These are phyloP conservation scores for Rhododendron vialii DNA, from an alignment of 148 eudicot genomes.

Conservation along the genomic window DNA sequence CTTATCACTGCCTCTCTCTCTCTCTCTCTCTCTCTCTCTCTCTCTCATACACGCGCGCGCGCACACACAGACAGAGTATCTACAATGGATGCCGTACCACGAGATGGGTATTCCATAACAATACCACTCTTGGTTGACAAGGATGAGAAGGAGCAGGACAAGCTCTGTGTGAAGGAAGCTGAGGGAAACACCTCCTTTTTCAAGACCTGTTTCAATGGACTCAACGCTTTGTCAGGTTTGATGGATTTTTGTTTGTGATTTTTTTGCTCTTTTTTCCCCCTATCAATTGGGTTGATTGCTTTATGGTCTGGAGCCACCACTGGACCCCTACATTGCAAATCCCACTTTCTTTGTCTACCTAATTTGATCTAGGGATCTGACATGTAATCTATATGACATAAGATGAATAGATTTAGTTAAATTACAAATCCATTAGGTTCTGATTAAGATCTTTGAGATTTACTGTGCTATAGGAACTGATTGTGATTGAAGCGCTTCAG, in stretches of 20 bases:
- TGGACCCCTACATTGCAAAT: not conserved
- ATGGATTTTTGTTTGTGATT: not conserved
- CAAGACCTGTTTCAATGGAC: constrained; percentile 27
- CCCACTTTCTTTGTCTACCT: too few relatives aligned
- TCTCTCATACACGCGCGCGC: not conserved
- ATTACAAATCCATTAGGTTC: not conserved
- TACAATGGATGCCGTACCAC: constrained; percentile 9
- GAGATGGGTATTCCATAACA: not conserved
- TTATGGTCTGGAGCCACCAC: not conserved
- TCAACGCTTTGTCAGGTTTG: constrained; percentile 30
- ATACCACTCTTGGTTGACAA: constrained; percentile 14
- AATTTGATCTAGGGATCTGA: not conserved
- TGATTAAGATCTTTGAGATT: not conserved
- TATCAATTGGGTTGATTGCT: not conserved
- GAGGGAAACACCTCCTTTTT: constrained; percentile 18
- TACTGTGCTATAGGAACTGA: not conserved
- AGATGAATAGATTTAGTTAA: not conserved
- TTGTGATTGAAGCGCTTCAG: not conserved
- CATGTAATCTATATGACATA: not conserved
- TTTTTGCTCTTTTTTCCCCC: not conserved
- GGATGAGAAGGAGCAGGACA: not conserved
- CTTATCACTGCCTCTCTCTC: not conserved
- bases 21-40: not conserved
- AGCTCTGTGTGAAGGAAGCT: not conserved
- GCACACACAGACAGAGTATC: not conserved